These are phyloP conservation scores for Thyridium curvatum DNA, from an alignment of 2,329 filamentous ascomycete genomes.

Conservation along the genomic window DNA sequence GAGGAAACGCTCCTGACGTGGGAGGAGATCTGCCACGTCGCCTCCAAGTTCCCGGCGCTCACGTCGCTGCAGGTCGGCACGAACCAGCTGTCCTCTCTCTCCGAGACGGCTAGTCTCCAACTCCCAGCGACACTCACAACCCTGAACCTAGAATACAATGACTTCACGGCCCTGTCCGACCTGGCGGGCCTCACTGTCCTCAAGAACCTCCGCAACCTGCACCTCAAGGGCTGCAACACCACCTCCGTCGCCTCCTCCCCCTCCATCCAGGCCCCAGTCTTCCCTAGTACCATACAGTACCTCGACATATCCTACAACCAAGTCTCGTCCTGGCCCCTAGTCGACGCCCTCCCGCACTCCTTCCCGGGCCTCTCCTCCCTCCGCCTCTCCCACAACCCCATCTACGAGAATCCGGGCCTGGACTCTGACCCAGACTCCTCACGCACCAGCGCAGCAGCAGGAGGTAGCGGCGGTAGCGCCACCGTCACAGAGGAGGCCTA, in stretches of 20 bases:
- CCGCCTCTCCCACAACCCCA: conserved; percentile 78
- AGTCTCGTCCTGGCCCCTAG: conserved; percentile 63
- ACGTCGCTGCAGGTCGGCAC: conserved; percentile 44
- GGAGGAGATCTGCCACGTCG: conserved; percentile 53
- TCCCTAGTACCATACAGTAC: conserved; percentile 51
- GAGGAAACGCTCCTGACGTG: conserved; percentile 63
- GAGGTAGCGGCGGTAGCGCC: conserved; percentile 18
- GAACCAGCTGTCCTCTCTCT: conserved; percentile 51
- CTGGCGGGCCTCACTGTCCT: conserved; percentile 47
- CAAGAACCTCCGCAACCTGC: conserved; percentile 47
- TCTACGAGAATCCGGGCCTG: conserved; percentile 53
- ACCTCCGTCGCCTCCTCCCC: conserved; percentile 26
- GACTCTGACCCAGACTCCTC: conserved; percentile 19
- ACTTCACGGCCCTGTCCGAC: conserved; percentile 53
- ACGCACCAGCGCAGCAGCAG: not conserved
- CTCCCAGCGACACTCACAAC: conserved; percentile 50
- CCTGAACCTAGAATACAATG: conserved; percentile 67
- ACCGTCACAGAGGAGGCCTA: conserved; percentile 69
- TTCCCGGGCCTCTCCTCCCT: conserved; percentile 72
- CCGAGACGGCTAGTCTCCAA: conserved; percentile 15
- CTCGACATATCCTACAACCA: conserved; percentile 71
- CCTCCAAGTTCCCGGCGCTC: conserved; percentile 46
- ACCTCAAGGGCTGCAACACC: conserved; percentile 76
- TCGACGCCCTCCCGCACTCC: conserved; percentile 58
- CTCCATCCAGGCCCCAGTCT: conserved; percentile 29